Percentiles rank a stretch among this genome's conserved stretches.
Evolutionary conservation across 148 eudicot species (phyloP).

Genomic region (Amaranthus hypochondriacus): DNA sequence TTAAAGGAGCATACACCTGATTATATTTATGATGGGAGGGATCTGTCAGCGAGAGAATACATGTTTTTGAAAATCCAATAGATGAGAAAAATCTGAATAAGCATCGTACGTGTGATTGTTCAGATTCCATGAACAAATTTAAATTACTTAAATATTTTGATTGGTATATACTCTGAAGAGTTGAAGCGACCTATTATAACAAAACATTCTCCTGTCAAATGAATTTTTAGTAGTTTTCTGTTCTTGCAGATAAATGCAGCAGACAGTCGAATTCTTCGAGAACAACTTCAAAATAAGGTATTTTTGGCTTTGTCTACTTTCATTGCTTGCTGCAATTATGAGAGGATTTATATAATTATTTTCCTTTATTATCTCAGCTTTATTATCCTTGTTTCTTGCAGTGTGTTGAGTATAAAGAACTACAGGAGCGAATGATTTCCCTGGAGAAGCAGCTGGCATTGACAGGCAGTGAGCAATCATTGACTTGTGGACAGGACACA

Average conservation of each 20-base stretch:
- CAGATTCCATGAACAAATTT: no score
- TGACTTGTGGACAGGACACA: slow-evolving; percentile 30
- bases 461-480: slow-evolving; percentile 24
- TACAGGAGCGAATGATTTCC: slow-evolving; percentile 50
- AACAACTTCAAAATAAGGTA: slow-evolving; percentile 91
- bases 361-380: background rate
- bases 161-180: background rate
- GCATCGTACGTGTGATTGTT: no score
- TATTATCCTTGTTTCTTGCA: slow-evolving; percentile 28
- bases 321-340: background rate
- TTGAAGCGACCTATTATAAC: background rate
- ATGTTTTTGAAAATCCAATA: background rate
- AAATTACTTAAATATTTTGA: no score
- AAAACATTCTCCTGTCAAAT: background rate
- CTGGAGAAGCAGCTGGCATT: slow-evolving; percentile 71
- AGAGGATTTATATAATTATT: background rate
- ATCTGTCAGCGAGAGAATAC: no score
- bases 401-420: slow-evolving; percentile 68
- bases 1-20: background rate
- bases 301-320: slow-evolving; percentile 7
- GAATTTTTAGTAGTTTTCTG: slow-evolving; percentile 1
- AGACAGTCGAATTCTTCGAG: slow-evolving; percentile 88
- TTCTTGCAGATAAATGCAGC: slow-evolving; percentile 74
- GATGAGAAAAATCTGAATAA: no score
- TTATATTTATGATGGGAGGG: background rate